These are phyloP conservation scores for Kodamaea sp. DNA, from an alignment of 1,139 yeast species.

Conservation along the genomic window DNA sequence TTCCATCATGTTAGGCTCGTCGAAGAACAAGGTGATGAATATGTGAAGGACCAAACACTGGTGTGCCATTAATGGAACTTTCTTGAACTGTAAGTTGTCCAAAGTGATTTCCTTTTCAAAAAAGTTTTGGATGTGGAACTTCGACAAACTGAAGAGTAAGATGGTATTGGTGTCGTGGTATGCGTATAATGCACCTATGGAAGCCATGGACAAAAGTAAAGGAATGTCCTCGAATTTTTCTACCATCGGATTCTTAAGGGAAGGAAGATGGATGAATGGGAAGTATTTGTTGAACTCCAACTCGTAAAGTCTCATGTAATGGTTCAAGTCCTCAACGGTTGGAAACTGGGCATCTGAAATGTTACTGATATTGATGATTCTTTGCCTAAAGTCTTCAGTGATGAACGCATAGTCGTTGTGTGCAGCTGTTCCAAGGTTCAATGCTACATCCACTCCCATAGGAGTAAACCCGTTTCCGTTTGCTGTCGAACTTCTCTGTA, in stretches of 20 bases:
- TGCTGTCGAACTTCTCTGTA: neutral
- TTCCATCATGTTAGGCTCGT: conserved; percentile 71
- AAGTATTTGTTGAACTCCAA: conserved; percentile 76
- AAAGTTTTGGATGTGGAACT: conserved; percentile 74
- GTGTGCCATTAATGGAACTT: conserved; percentile 84
- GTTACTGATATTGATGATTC: conserved; percentile 54
- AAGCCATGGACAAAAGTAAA: conserved; percentile 76
- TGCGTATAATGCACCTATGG: conserved; percentile 85
- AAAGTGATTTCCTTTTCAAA: conserved; percentile 59
- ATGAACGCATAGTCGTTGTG: conserved; percentile 27
- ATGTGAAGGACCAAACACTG: conserved; percentile 82
- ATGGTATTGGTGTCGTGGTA: conserved; percentile 80
- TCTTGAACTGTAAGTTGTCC: conserved; percentile 52
- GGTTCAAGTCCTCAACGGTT: conserved; percentile 68
- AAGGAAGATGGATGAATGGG: conserved; percentile 79
- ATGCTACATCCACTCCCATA: conserved; percentile 15
- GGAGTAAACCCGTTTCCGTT: conserved; percentile 5
- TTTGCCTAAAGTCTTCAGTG: conserved; percentile 51
- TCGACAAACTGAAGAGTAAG: conserved; percentile 73
- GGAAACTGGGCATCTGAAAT: conserved; percentile 66
- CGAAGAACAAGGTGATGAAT: conserved; percentile 79
- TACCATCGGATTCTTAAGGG: conserved; percentile 57
- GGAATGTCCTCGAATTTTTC: conserved; percentile 68
- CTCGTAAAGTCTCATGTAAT: conserved; percentile 69
- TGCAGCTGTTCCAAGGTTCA: conserved; percentile 13